Evolutionary conservation across 2,329 filamentous ascomycete species (phyloP), one percentile per base, ranked within the genome.

Genomic region (Claviceps sp.): DNA sequence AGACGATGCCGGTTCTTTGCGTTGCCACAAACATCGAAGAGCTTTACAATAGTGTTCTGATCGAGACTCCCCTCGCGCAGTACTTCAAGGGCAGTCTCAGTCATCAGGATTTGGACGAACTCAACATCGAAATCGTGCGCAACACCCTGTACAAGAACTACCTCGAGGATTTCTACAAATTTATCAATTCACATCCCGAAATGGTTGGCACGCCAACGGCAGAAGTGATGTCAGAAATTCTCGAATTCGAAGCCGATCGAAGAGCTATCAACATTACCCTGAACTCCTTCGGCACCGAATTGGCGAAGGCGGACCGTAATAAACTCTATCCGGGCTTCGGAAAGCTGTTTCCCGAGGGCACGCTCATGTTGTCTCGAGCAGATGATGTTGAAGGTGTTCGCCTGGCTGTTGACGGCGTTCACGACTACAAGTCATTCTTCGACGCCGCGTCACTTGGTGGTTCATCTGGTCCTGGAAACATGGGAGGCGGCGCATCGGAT

Each of bases 131-230:
- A 72, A 98, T 98, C 68, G 87, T 98, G 53, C 85, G 94, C 57
- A 98, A 98, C 71, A 98, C 90, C 0, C 76, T 98, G 38, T 98
- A 97, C 77, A 98, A 98, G 79, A 97, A 97, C 75, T 98, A 98
- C 66, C 79, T 98, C 7, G 93, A 98, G 67, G 93, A 97, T 66
- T 98, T 98, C 68, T 82, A 97, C 73, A 79, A 86, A 58, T 98
- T 96, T 67, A 86, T 97, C 70, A 95, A 91, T 71, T 86, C 83
- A 9, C 80, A 95, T 63, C 76, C 89, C 0, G 91, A 95, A 43
- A 85, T 97, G 71, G 77, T 79, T 39, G 87, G 88, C 39, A 94
- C 90, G 6, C 89, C 93, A 1, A 98, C 93, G 0, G 78, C 88
- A 44, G 89, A 95, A 62, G 83, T 96, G 66, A 98, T 98, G 93